These are phyloP conservation scores for Nicotiana knightiana DNA, from an alignment of 257 asterid genomes.

Conservation along the genomic window DNA sequence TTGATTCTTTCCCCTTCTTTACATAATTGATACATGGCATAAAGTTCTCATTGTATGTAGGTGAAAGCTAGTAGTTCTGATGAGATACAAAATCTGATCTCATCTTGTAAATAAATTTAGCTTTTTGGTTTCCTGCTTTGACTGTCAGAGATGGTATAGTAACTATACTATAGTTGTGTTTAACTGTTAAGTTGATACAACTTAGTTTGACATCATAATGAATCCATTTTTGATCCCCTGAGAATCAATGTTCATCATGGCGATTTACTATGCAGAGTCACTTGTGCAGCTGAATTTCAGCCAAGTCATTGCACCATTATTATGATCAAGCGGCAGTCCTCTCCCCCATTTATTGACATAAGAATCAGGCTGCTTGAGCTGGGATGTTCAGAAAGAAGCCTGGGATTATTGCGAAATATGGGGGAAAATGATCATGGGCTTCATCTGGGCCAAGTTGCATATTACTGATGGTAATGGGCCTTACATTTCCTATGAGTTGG, in stretches of 20 bases:
- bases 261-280: not conserved
- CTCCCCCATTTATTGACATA: not conserved
- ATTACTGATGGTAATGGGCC: not conserved
- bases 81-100: not conserved
- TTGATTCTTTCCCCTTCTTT: not conserved
- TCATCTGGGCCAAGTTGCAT: not conserved
- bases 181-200: not conserved
- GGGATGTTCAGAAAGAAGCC: not conserved
- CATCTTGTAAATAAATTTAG: not conserved
- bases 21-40: not conserved
- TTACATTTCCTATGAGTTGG: not conserved
- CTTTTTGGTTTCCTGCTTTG: not conserved
- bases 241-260: not conserved
- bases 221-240: not conserved
- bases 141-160: not conserved
- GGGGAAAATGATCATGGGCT: not conserved
- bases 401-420: not conserved
- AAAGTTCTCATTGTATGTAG: not conserved
- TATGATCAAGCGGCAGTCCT: not conserved
- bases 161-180: not conserved
- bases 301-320: not conserved
- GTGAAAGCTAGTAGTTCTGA: slow-evolving; percentile 2
- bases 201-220: not conserved
- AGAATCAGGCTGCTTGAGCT: not conserved
- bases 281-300: not conserved